phyloP scores from a whole-genome alignment of 176 grass and related monocot species.

The Areca catechu region DNA sequence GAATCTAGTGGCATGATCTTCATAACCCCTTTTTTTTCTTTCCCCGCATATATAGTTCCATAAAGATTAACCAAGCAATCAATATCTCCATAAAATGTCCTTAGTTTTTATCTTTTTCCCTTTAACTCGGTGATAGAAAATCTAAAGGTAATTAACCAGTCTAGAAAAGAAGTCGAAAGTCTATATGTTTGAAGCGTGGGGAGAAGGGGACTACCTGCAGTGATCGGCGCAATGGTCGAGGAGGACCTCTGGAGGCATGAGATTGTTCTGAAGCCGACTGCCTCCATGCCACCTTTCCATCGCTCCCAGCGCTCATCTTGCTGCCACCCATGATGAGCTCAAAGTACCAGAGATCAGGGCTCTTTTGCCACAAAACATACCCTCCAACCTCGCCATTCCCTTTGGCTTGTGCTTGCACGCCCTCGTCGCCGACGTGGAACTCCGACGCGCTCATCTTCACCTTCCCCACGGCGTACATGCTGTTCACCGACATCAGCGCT shows the following conservation, averaged over 20 bases:
- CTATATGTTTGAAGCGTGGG: too few relatives aligned
- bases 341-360: conserved; percentile 88
- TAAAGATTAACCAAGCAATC: too few relatives aligned
- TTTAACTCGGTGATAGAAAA: too few relatives aligned
- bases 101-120: too few relatives aligned
- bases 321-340: conserved; percentile 86
- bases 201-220: conserved; percentile 38
- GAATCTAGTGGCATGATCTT: too few relatives aligned
- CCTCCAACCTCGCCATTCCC: conserved; percentile 68
- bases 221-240: conserved; percentile 73
- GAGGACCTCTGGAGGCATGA: conserved; percentile 51
- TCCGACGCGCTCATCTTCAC: conserved; percentile 85
- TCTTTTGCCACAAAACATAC: conserved; percentile 95
- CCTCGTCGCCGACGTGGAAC: conserved; percentile 79
- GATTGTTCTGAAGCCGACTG: conserved; percentile 59
- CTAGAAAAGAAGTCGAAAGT: too few relatives aligned
- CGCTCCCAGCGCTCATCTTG: conserved; percentile 86
- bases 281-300: conserved; percentile 78
- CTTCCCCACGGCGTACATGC: conserved; percentile 95
- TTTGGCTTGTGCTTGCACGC: conserved; percentile 41
- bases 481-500: conserved; percentile 62
- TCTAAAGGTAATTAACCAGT: too few relatives aligned
- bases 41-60: too few relatives aligned
- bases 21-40: too few relatives aligned
- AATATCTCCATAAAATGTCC: too few relatives aligned